Evolutionary conservation across 2,329 filamentous ascomycete genomes (phyloP), one percentile per base, ranked within the genome.

Genomic region (Aspergillus cejpii): DNA sequence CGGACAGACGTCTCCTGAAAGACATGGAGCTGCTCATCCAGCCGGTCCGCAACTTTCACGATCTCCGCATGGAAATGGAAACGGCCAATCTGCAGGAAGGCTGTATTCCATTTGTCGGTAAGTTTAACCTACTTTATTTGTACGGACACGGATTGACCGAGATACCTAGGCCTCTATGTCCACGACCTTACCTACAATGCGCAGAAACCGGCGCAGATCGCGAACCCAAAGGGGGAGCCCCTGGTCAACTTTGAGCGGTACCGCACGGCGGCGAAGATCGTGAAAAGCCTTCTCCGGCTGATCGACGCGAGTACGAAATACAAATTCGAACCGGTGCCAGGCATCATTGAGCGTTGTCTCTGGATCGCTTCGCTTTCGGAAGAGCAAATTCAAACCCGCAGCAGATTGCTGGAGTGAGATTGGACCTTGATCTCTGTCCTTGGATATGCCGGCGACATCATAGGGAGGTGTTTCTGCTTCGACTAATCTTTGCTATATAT

Each of bases 181-280:
- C 80, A 81, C 51, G 80, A 84, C 57, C 69, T 84, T 44, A 82
- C 80, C 39, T 83, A 81, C 65, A 84, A 83, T 58, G 75, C 80
- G 0, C 79, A 83, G 61, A 83, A 83, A 56, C 79, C 80, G 0
- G 73, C 78, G 1, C 75, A 78, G 51, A 72, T 83, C 34, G 67
- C 71, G 10, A 69, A 66, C 11, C 65, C 54, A 11, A 60, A 63
- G 5, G 66, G 71, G 19, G 78, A 81, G 55, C 68, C 75, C n/a
- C 66, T 84, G 42, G 72, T 84, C 45, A 84, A 84, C 57, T 84
- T 83, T 50, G 80, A 84, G 62, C 73, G 80, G 41, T 80, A 82
- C 56, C 78, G 81, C 49, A 82, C 78, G n/a, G 74, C 79, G 6
- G 80, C 80, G 19, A 71, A 72, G 14, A 83, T 84, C 45, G 78